Base-by-base conservation (phyloP, 1,139 yeast species). In the Hansenula anomala region DNA sequence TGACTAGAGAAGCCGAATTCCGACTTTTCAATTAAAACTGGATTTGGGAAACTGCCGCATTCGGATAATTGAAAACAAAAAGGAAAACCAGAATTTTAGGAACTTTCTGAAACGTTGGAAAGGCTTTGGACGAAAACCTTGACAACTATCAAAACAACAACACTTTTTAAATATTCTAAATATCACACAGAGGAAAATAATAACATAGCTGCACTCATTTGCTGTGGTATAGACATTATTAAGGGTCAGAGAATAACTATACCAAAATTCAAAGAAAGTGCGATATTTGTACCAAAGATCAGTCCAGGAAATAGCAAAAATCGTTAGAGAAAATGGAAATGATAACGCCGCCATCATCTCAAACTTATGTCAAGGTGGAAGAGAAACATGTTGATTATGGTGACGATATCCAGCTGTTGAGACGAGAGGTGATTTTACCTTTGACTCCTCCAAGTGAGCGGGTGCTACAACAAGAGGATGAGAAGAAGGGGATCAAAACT, bases 311-410 rank as follows among this genome's bases (percentile, higher is more conserved):
- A 23, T 20, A 23, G 25, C 25, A 23, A 20, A 20, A 20, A 20
- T 20, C 22, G 8, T 20, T 20, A 23, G 13, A 6, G 13, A 14
- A 20, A 28, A 44, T 40, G 41, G 46, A 46, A 4, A 36, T 50
- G 30, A 39, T 52, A 32, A 49, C 56, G 6, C 56, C 56, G 2
- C 55, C 56, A 11, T 52, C 55, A 2, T 52, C 56, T 1, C 56
- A 52, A 38, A 14, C 22, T 5, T 46, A 38, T 28, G 30, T 36
- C 15, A 43, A 44, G 29, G 31, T 25, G 2, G 40, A 44, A 6
- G 22, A 22, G 5, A 18, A 34, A 6, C 17, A 30, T 6, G 9
- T 13, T 5, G 30, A 28, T 10, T 17, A 37, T 8, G 34, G 32
- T 14, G 37, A 33, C 14, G 34, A 18, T 17, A 16, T 17, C 14